phyloP scores from a whole-genome alignment of 441 rosid species.

The Viola pubescens region DNA sequence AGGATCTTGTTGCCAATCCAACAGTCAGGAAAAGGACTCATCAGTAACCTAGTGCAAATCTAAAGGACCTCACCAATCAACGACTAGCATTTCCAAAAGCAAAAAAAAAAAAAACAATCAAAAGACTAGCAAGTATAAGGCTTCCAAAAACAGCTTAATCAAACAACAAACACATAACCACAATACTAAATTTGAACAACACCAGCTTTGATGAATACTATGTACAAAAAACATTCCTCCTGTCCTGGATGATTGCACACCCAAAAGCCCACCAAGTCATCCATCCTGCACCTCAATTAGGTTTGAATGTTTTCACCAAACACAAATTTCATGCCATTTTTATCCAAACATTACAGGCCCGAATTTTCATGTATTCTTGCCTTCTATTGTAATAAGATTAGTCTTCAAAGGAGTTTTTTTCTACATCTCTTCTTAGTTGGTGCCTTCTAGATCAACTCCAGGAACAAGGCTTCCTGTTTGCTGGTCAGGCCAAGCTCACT shows the following conservation, averaged over 20 bases:
- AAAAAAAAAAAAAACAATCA: no score
- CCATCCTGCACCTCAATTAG: conserved; percentile 7
- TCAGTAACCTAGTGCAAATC: no score
- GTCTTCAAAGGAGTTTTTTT: conserved; percentile 15
- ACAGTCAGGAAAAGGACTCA: no score
- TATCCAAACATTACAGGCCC: conserved; percentile 22
- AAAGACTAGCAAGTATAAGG: no score
- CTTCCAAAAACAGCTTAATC: no score
- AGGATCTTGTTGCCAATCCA: no score
- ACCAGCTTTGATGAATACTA: conserved; percentile 8
- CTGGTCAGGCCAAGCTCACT: conserved; percentile 81
- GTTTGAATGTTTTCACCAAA: not conserved
- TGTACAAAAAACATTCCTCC: conserved; percentile 10
- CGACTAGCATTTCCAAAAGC: no score
- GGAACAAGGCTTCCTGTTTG: conserved; percentile 94
- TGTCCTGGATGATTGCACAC: conserved; percentile 10
- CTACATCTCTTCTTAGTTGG: conserved; percentile 9
- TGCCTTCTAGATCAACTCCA: conserved; percentile 52
- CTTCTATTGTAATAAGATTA: not conserved
- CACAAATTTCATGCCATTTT: conserved; percentile 9
- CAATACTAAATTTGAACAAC: no score
- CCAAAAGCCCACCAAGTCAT: conserved; percentile 6
- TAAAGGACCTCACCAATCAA: no score
- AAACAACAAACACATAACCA: no score
- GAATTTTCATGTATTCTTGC: conserved; percentile 1